Percentiles rank a stretch among this genome's conserved stretches.
These are phyloP conservation scores for Starmera dryadoides DNA, from an alignment of 805 yeast genomes.

Conservation along the genomic window DNA sequence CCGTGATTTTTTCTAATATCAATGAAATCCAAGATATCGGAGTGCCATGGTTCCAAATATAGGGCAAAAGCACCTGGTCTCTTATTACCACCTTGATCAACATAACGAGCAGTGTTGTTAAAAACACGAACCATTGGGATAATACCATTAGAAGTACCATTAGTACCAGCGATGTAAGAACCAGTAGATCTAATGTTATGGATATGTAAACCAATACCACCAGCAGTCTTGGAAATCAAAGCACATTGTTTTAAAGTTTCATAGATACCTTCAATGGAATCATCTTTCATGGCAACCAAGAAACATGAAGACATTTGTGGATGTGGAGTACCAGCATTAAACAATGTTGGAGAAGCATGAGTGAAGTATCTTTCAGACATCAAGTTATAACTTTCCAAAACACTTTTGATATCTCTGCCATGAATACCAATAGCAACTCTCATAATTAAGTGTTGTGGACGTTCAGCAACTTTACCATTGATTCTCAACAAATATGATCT, in stretches of 20 bases:
- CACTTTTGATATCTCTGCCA: constrained; percentile 55
- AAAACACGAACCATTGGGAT: constrained; percentile 96
- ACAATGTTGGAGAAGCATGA: constrained; percentile 93
- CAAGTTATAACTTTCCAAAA: constrained; percentile 73
- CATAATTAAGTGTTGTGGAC: constrained; percentile 87
- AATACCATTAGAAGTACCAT: constrained; percentile 87
- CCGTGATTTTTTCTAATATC: constrained; percentile 92
- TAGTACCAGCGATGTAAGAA: constrained; percentile 82
- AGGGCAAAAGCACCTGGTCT: constrained; percentile 97
- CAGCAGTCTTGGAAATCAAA: constrained; percentile 87
- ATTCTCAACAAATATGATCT: constrained; percentile 73
- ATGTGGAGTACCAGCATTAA: constrained; percentile 84
- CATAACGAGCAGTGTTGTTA: constrained; percentile 94
- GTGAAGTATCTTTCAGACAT: constrained; percentile 87
- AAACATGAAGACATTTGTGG: constrained; percentile 91
- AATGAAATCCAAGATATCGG: constrained; percentile 79
- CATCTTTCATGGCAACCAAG: constrained; percentile 85
- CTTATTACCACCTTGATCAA: constrained; percentile 97
- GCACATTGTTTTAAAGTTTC: constrained; percentile 86
- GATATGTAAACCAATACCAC: constrained; percentile 90
- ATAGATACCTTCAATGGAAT: constrained; percentile 92
- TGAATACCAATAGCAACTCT: constrained; percentile 92
- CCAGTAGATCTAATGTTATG: constrained; percentile 85
- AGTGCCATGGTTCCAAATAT: constrained; percentile 96
- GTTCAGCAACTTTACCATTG: constrained; percentile 67